Evolutionary conservation across 1,284 basidiomycete genomes (phyloP), one percentile per base, ranked within the genome.

Genomic region (Marasmius tenuissimus): DNA sequence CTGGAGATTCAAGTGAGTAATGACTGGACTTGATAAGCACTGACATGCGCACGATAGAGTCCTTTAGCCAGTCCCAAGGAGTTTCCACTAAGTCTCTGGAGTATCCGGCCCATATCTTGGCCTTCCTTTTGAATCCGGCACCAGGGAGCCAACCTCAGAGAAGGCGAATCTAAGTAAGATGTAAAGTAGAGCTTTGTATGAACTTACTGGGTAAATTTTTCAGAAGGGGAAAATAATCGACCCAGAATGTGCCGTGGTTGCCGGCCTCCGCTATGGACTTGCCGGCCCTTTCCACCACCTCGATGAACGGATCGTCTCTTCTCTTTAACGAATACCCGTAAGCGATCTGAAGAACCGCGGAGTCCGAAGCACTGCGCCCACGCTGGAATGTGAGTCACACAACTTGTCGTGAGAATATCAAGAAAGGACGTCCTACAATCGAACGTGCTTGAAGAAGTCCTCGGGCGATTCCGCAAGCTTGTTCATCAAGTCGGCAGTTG

Each of bases 311-410:
- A 49, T 75, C 72, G 22, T 72, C 63, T 57, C 71, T 69, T 3
- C 64, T 48, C 54, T 70, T 55, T 18, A 72, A 67, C 14, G 70
- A 65, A 49, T 73, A 71, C 7, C 73, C 73, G 52, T 75, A 73
- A 1, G 68, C 68, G 4, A 71, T 60, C 16, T 66, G 67, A 11
- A 75, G 65, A 35, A 73, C 69, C 22, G 70, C 59, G 7, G 68
- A 65, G 2, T 68, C 69, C 0, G 69, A 65, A 54, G 66, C 63
- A 47, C 71, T 73, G 27, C 16, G 58, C 45, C 16, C 20, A 20
- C n/a, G n/a, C n/a, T n/a, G n/a, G 47, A 27, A 9, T 55, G 16
- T 55, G 27, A 27, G 5, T n/a, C 16, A 18, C 27, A 2, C 27
- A 27, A 27, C n/a, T n/a, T 40, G 37, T n/a, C 47, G 9, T 22